Base-by-base conservation (phyloP, 2,329 filamentous ascomycete species). In the Exophiala bonariae region DNA sequence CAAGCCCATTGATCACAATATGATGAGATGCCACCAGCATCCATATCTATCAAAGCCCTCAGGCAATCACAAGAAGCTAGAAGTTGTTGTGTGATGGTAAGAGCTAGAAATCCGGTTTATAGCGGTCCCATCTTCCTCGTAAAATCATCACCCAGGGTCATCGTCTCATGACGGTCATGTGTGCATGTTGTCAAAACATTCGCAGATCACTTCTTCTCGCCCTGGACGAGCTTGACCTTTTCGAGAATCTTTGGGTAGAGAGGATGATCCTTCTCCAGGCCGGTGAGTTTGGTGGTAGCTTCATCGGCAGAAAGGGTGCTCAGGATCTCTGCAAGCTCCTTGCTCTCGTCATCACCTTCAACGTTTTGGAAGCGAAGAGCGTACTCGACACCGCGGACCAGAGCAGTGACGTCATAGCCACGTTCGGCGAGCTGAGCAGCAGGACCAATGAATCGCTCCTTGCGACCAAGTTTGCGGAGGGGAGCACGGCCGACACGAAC, bases 401-500 rank as follows among this genome's bases (percentile, higher is more conserved):
- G 79, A 43, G 81, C 83, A 48, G 83, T 78, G 66, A 85, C 86
- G 59, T 81, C 79, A 70, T 89, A 77, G 49, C 82, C 89, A 50
- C 80, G 77, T 76, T 96, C 89, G 36, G 90, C 90, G 14, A 99
- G 81, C 72, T 95, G 87, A 8, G 88, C 82, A 36, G 93, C 92
- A 4, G 93, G 93, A 36, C 87, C 90, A 60, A 99, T 85, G 75
- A 99, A 96, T 35, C 93, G 90, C 75, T 99, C 93, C 75, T 95
- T 93, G 69, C 91, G 87, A 57, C 86, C 86, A 26, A 99, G 80
- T 79, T 99, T 99, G 67, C 93, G 87, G 51, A 99, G 77, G 14
- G 93, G 93, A 14, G 91, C 92, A 66, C 93, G 91, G 46, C 92
- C 93, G 56, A 99, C 93, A 69, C 93, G 91, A 76, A 95, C 89